A percentile compares a stretch with the other conserved stretches of the same genome.
These are phyloP conservation scores for Chamaecrista fasciculata DNA, from an alignment of 306 rosid species.

Conservation along the genomic window DNA sequence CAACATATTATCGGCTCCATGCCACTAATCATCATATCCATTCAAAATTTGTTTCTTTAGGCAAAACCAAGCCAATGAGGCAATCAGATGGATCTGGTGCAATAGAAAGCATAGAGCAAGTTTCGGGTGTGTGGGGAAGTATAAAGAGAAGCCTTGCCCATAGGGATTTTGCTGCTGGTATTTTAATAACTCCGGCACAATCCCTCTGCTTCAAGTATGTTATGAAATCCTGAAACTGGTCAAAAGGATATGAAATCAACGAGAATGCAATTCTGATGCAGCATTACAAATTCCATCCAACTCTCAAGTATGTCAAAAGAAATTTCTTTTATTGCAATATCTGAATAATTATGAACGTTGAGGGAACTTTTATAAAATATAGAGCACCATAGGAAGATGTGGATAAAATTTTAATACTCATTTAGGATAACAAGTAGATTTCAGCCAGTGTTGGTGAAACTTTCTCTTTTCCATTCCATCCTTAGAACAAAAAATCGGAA, in stretches of 20 bases:
- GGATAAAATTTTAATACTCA: background rate
- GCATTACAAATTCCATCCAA: slow-evolving; percentile 1
- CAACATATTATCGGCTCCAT: too few relatives aligned
- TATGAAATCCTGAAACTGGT: slow-evolving; percentile 94
- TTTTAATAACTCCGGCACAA: slow-evolving; percentile 93
- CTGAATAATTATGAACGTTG: slow-evolving; percentile 20
- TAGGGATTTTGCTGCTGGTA: slow-evolving; percentile 69
- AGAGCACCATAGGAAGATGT: background rate
- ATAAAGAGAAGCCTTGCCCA: slow-evolving; percentile 95
- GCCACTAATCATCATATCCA: too few relatives aligned
- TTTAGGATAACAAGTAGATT: background rate
- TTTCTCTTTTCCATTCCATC: slow-evolving; percentile 2
- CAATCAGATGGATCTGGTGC: slow-evolving; percentile 66
- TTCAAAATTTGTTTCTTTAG: slow-evolving; percentile 89
- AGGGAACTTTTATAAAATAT: slow-evolving; percentile 10
- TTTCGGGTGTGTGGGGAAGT: slow-evolving; percentile 77
- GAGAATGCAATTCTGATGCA: background rate
- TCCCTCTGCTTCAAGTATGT: slow-evolving; percentile 94
- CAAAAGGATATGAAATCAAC: slow-evolving; percentile 27
- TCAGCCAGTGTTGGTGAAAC: slow-evolving; percentile 15
- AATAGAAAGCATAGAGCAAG: slow-evolving; percentile 74
- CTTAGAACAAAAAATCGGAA: background rate
- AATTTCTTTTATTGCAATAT: slow-evolving; percentile 7
- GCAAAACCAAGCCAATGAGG: slow-evolving; percentile 83
- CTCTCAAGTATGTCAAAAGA: background rate